These are phyloP conservation scores for Microcos paniculata DNA, from an alignment of 345 rosid genomes.

Conservation along the genomic window DNA sequence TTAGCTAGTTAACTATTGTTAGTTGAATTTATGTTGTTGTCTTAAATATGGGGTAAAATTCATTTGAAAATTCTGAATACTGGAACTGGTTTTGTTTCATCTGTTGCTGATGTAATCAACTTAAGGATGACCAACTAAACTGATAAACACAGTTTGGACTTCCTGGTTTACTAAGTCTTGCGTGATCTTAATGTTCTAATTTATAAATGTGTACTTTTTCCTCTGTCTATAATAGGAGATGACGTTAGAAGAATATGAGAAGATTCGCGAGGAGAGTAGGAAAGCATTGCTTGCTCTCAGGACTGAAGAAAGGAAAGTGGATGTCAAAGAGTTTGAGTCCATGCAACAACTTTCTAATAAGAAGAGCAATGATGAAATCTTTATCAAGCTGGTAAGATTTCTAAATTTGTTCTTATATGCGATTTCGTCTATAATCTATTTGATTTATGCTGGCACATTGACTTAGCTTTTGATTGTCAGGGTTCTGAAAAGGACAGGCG, in stretches of 20 bases:
- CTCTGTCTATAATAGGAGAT: conserved; percentile 53
- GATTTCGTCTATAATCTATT: not conserved
- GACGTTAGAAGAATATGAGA: conserved; percentile 97
- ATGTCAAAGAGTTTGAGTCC: conserved; percentile 61
- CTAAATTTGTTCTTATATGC: not conserved
- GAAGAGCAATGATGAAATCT: conserved; percentile 77
- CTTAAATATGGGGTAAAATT: not conserved
- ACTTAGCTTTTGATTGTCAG: conserved; percentile 34
- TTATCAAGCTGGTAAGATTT: conserved; percentile 76
- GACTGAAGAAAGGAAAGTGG: conserved; percentile 86
- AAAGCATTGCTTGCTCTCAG: conserved; percentile 62
- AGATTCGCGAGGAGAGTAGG: conserved; percentile 78
- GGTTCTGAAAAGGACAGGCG: conserved; percentile 96
- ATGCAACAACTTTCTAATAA: conserved; percentile 91
- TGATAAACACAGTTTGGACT: not conserved
- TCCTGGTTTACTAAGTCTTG: not conserved
- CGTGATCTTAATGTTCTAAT: not conserved
- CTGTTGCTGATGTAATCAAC: not conserved
- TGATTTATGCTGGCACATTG: not conserved
- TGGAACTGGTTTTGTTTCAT: not conserved
- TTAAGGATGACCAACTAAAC: not conserved
- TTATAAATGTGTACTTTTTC: not conserved
- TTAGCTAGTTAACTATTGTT: not conserved
- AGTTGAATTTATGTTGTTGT: not conserved
- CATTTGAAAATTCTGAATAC: not conserved